Evolutionary conservation across 192 early-diverging fungal genomes (phyloP).

Genomic region (Coemansia sp.): DNA sequence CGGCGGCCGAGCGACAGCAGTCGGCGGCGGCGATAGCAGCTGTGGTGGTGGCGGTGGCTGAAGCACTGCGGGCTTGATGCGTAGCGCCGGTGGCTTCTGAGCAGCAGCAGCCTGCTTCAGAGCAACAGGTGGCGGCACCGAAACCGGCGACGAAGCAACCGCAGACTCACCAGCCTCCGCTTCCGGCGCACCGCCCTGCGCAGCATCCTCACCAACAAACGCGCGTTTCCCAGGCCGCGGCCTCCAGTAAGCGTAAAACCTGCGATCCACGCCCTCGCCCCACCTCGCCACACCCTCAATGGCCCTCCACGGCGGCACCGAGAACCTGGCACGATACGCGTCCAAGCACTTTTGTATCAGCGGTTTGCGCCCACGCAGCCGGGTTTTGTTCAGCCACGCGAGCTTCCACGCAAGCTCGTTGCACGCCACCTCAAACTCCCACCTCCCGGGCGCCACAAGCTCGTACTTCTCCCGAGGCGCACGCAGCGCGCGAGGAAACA

Average conservation of each 20-base stretch:
- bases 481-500: constrained; percentile 46
- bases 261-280: constrained; percentile 26
- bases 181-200: neutral
- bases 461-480: constrained; percentile 32
- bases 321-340: constrained; percentile 39
- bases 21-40: no score
- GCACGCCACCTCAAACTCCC: constrained; percentile 79
- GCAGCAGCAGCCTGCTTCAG: no score
- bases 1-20: no score
- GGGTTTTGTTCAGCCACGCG: constrained; percentile 64
- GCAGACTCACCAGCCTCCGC: no score
- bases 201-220: neutral
- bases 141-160: no score
- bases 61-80: no score
- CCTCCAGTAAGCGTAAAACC: constrained; percentile 40
- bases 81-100: no score
- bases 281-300: constrained; percentile 15
- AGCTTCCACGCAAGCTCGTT: constrained; percentile 85
- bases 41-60: no score
- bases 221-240: constrained; percentile 20
- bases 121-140: no score
- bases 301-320: constrained; percentile 40
- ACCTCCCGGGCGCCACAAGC: constrained; percentile 50
- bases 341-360: constrained; percentile 51
- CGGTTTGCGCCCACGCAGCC: constrained; percentile 34